Evolutionary conservation across 495 filamentous ascomycete species (phyloP), one percentile per base, ranked within the genome.

Genomic region (Haplographium delicatum): DNA sequence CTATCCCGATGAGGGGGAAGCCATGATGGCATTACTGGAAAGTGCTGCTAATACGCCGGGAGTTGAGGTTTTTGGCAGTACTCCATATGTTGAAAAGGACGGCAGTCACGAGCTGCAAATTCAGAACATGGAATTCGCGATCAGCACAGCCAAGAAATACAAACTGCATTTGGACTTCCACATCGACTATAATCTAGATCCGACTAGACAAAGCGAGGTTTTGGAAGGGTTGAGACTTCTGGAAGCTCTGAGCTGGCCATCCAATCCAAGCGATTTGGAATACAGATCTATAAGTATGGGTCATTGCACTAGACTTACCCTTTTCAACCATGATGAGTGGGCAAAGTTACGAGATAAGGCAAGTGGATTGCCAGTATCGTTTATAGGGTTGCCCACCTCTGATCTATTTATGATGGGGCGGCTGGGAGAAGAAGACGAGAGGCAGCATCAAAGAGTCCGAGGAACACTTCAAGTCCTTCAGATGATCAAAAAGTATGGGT

Each of bases 361-460:
- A 53, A 61, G 52, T 48, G 65, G 68, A 22, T 69, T 89, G 3
- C 81, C 83, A 0, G 69, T 89, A 13, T 74, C 75, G 47, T 88
- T 89, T 53, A 74, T 89, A 7, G 85, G 85, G 0, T 64, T 91
- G 11, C 84, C 83, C 5, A 86, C 80, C 0, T 85, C 80, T n/a
- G 85, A 91, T 61, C 51, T 85, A 4, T 88, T 81, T 56, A 88
- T 88, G 81, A 84, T 85, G 68, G 68, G 78, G 15, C 63, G 72
- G 19, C 72, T 76, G 4, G 35, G 65, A 19, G 34, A 41, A 7
- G 47, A 56, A 6, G 52, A 61, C 6, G 64, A 54, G 1, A 48
- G 60, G 6, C 22, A 13, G n/a, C 51, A 61, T 11, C 45, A 63
- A 28, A 63, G 69, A 11, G 65, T 69, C 0, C 65, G 81, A 50